Conservation (phyloP, 2,329 filamentous ascomycete species). For the Talaromyces piceae region DNA sequence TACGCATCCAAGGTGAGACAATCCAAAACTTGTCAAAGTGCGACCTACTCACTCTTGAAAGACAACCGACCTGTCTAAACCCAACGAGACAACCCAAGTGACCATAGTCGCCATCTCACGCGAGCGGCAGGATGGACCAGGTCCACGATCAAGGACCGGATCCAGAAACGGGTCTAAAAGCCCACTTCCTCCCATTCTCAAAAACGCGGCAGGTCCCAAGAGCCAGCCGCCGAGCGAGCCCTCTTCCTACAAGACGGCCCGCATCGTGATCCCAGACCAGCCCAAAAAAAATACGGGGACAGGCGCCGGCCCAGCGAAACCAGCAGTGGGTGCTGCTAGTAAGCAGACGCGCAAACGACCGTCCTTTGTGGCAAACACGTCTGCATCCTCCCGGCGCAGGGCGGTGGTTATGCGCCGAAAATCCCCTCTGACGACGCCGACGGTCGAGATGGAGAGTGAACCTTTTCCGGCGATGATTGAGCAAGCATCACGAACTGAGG, state of each 20-base stretch:
- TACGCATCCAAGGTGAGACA: not conserved
- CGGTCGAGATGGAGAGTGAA: constrained; percentile 5
- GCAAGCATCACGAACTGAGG: not conserved
- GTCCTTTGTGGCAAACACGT: constrained; percentile 21
- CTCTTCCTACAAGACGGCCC: constrained; percentile 23
- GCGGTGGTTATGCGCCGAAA: constrained; percentile 28
- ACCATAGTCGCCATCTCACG: not conserved
- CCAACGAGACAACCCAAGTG: not conserved
- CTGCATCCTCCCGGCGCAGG: constrained; percentile 22
- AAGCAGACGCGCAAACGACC: constrained; percentile 22
- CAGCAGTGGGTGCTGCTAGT: not conserved
- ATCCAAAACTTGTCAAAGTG: not conserved
- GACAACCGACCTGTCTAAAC: not conserved
- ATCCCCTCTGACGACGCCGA: constrained; percentile 16
- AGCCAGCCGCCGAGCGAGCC: constrained; percentile 13
- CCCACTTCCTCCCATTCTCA: constrained; percentile 32
- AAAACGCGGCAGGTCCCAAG: constrained; percentile 25
- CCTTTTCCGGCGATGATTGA: not conserved
- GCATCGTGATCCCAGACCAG: constrained; percentile 22
- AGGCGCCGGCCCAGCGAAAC: not conserved
- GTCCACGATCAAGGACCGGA: too few relatives aligned
- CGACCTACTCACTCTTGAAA: not conserved
- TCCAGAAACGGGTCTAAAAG: constrained; percentile 9
- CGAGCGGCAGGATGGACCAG: not conserved
- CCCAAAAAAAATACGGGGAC: constrained; percentile 18